Evolutionary conservation across 176 grass and related monocot species (phyloP).

Genomic region (Saccharum officinarum): DNA sequence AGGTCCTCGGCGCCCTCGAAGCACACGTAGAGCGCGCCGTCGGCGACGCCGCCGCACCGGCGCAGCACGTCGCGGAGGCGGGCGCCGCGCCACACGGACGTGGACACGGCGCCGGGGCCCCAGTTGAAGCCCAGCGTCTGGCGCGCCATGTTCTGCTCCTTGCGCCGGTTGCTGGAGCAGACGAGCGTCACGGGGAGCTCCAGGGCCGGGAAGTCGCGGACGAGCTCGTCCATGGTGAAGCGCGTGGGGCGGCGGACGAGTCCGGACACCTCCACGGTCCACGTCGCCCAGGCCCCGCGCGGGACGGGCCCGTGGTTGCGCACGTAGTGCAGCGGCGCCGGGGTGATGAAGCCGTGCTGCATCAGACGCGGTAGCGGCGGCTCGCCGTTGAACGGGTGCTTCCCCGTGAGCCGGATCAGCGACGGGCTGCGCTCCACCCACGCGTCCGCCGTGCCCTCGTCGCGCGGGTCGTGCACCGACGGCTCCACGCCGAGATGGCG

Average conservation of each 20-base stretch:
- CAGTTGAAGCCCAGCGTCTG: constrained; percentile 82
- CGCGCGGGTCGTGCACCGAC: constrained; percentile 47
- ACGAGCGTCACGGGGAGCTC: constrained; percentile 76
- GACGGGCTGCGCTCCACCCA: constrained; percentile 70
- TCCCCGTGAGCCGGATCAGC: constrained; percentile 75
- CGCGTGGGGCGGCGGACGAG: constrained; percentile 52
- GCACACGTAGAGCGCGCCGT: constrained; percentile 59
- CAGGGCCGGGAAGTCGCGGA: constrained; percentile 31
- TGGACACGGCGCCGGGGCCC: constrained; percentile 78
- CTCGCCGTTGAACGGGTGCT: constrained; percentile 85
- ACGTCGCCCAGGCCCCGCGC: constrained; percentile 60
- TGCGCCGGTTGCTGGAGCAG: constrained; percentile 78
- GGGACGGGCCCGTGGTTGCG: constrained; percentile 76
- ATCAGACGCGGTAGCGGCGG: constrained; percentile 53
- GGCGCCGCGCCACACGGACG: constrained; percentile 75
- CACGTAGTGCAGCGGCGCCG: constrained; percentile 69
- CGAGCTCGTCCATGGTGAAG: constrained; percentile 76
- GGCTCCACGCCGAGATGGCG: constrained; percentile 41
- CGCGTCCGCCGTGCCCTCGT: constrained; percentile 68
- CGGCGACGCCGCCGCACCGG: constrained; percentile 44
- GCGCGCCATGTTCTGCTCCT: constrained; percentile 83
- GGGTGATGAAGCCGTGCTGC: constrained; percentile 56
- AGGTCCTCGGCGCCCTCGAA: constrained; percentile 85
- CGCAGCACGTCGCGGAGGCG: constrained; percentile 65
- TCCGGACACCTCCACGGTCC: constrained; percentile 70